A percentile compares a stretch with the other conserved stretches of the same genome.
Conservation (phyloP, 495 filamentous ascomycete species). For the Aspergillus leporis region DNA sequence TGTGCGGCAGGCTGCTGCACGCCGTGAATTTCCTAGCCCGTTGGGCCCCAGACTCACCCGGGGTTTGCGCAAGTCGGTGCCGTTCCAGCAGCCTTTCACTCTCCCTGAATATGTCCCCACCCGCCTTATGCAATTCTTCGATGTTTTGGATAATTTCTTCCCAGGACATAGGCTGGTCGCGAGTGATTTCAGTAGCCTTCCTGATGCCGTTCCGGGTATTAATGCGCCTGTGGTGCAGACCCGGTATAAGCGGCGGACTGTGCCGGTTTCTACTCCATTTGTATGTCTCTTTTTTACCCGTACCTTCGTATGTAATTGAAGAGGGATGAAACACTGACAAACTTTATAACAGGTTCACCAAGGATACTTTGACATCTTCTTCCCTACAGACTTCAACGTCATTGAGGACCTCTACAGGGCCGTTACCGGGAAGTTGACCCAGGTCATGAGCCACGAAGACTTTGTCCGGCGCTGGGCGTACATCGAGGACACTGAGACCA, state of each 20-base stretch:
- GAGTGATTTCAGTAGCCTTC: constrained; percentile 85
- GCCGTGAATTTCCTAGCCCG: constrained; percentile 53
- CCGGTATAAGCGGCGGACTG: constrained; percentile 76
- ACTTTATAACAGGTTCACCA: constrained; percentile 72
- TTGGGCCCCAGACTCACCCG: constrained; percentile 57
- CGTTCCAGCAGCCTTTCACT: constrained; percentile 71
- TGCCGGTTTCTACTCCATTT: constrained; percentile 87
- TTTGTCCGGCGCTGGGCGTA: constrained; percentile 88
- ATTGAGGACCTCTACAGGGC: constrained; percentile 88
- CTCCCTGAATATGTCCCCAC: constrained; percentile 92
- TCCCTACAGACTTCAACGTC: constrained; percentile 90
- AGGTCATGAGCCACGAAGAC: constrained; percentile 82
- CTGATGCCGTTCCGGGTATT: constrained; percentile 75
- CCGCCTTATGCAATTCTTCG: constrained; percentile 93
- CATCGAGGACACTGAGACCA: constrained; percentile 83
- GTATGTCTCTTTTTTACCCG: constrained; percentile 54
- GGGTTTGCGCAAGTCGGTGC: constrained; percentile 58
- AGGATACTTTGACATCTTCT: constrained; percentile 98
- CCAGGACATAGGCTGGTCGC: constrained; percentile 86
- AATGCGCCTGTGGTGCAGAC: constrained; percentile 97
- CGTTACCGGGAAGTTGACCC: constrained; percentile 85
- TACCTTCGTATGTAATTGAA: not conserved
- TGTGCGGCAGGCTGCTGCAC: constrained; percentile 69
- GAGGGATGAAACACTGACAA: constrained; percentile 11
- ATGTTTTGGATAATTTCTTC: constrained; percentile 81